Base-by-base conservation (phyloP, 2,329 filamentous ascomycete genomes). In the Cladosporium sp. region DNA sequence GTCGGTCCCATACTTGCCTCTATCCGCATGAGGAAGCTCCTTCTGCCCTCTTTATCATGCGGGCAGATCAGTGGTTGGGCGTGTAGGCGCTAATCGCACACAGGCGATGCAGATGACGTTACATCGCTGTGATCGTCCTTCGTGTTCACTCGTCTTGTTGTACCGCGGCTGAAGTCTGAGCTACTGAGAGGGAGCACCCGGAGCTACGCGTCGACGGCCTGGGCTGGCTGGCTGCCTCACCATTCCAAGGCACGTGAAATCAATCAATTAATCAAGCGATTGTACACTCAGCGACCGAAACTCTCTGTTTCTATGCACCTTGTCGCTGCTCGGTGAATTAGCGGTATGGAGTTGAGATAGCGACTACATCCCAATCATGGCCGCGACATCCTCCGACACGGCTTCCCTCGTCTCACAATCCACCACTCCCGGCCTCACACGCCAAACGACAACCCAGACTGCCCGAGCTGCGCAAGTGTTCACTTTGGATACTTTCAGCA, bases 401-500 rank as follows among this genome's bases (percentile, higher is more conserved):
- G 68, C 70, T 9, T 75, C 73, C 40, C 57, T 73, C 43, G 64
- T 72, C 45, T 70, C 70, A 22, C 60, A 58, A 43, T 61, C 61
- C 40, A 60, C 61, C n/a, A 57, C 64, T 34, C 57, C 60, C 18
- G 38, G 30, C 30, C 34, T 51, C 11, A 30, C 48, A n/a, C 37
- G 48, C 8, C 40, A 43, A 15, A 34, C 56, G 8, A 62, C 70
- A 29, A 50, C 62, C 3, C 54, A 57, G 9, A 57, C 58, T 8
- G 40, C 57, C 19, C 62, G 62, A 38, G 70, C 67, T 51, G 72
- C 71, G 47, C 69, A 70, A 22, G 50, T 59, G 53, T 96, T 96
- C 73, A 89, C 84, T 8, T 78, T 97, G 54, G 89, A 96, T 39
- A 90, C 91, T 51, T 79, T 79, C 67, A 73, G 73, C 40, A 75